Evolutionary conservation across 2,329 filamentous ascomycete species (phyloP).

Genomic region (Biscogniauxia mediterranea): DNA sequence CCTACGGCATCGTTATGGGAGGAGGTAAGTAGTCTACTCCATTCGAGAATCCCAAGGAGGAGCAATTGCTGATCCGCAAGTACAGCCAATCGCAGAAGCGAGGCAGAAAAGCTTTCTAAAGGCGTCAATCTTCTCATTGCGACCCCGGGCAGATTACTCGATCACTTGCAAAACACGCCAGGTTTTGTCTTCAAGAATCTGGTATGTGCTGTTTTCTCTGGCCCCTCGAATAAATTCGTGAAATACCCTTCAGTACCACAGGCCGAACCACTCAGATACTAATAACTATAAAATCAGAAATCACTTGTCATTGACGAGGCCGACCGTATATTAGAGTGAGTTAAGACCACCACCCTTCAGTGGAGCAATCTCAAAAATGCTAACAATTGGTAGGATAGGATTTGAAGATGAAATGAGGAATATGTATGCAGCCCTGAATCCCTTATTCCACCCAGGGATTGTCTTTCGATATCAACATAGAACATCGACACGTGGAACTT

Average conservation of each 20-base stretch:
- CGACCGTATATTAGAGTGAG: slow-evolving; percentile 79
- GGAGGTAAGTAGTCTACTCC: slow-evolving; percentile 49
- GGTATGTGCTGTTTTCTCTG: not conserved
- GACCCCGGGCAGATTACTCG: slow-evolving; percentile 86
- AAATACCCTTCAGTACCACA: too few relatives aligned
- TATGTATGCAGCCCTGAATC: slow-evolving; percentile 47
- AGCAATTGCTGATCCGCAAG: not conserved
- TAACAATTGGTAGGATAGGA: slow-evolving; percentile 58
- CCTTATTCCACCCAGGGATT: not conserved
- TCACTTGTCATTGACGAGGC: slow-evolving; percentile 95
- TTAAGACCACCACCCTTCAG: not conserved
- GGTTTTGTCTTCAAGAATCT: slow-evolving; percentile 60
- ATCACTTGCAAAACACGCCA: slow-evolving; percentile 90
- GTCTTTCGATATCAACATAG: not conserved
- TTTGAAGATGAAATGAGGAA: slow-evolving; percentile 99
- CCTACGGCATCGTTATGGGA: slow-evolving; percentile 93
- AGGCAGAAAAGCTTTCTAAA: slow-evolving; percentile 91
- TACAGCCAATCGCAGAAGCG: slow-evolving; percentile 76
- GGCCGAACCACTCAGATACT: slow-evolving; percentile 32
- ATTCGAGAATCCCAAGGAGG: not conserved
- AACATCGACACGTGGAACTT: not conserved
- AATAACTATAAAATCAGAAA: slow-evolving; percentile 73
- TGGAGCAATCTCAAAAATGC: not conserved
- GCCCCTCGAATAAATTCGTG: too few relatives aligned
- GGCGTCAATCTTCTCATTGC: slow-evolving; percentile 94